These are phyloP conservation scores for Nelumbo lutea DNA, from an alignment of 164 flowering plant species.

Conservation along the genomic window DNA sequence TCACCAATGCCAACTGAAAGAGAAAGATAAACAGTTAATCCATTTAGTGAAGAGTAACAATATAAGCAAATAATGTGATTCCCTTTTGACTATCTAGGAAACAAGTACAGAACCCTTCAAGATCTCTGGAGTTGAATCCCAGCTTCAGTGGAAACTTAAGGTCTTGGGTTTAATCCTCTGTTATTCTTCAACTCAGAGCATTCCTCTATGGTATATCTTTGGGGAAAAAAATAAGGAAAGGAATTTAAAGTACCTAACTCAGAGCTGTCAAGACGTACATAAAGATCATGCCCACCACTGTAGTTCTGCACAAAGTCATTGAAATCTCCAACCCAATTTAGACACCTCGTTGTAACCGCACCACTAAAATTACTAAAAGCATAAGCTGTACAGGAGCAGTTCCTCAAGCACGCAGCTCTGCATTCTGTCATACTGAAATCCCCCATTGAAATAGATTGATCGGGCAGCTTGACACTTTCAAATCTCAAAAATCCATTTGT, in stretches of 20 bases:
- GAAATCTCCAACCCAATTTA: conserved; percentile 24
- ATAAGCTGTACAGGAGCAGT: conserved; percentile 49
- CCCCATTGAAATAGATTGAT: conserved; percentile 13
- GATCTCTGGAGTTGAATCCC: not conserved
- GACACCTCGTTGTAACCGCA: conserved; percentile 30
- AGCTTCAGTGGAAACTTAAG: not conserved
- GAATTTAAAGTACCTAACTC: conserved; percentile 22
- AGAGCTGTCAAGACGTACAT: conserved; percentile 17
- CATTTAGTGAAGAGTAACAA: no score
- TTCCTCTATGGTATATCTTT: not conserved
- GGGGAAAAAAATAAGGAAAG: not conserved
- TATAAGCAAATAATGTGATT: no score
- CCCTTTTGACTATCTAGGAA: no score
- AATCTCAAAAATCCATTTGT: conserved; percentile 19
- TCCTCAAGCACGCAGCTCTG: conserved; percentile 23
- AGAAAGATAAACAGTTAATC: no score
- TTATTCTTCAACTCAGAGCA: not conserved
- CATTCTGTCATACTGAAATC: conserved; percentile 31
- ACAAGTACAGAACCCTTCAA: not conserved
- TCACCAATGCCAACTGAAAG: no score
- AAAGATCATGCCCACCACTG: conserved; percentile 24
- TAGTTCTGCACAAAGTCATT: conserved; percentile 12
- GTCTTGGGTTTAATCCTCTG: no score
- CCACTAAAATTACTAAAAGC: conserved; percentile 25
- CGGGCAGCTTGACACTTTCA: conserved; percentile 26